Conservation (phyloP, 2,329 filamentous ascomycete genomes). For the Bipolaris victoriae region DNA sequence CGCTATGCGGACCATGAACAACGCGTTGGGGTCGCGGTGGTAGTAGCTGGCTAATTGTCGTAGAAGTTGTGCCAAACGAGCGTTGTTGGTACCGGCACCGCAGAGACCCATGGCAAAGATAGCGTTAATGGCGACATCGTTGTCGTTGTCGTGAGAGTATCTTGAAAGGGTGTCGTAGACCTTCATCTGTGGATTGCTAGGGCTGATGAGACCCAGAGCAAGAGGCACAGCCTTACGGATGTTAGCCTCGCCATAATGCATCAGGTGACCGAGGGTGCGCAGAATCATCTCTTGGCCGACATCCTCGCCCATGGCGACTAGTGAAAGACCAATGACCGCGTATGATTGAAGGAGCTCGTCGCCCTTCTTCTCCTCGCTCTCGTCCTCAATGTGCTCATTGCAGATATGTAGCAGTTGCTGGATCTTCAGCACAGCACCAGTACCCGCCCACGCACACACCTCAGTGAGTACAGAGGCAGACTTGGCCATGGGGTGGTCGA, state of each 20-base stretch:
- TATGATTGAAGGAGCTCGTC: constrained; percentile 96
- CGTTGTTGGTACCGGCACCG: constrained; percentile 97
- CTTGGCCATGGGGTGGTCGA: constrained; percentile 96
- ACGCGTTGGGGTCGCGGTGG: constrained; percentile 90
- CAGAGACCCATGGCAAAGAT: constrained; percentile 99
- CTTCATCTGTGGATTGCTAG: constrained; percentile 99
- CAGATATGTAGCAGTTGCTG: constrained; percentile 97
- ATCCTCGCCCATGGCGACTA: constrained; percentile 98
- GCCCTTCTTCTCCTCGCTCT: constrained; percentile 86
- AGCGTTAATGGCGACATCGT: constrained; percentile 96
- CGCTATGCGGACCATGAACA: constrained; percentile 99
- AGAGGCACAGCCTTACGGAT: constrained; percentile 95
- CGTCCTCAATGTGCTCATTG: constrained; percentile 95
- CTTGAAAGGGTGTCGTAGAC: constrained; percentile 97
- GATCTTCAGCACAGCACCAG: constrained; percentile 94
- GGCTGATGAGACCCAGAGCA: constrained; percentile 94
- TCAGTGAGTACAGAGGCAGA: constrained; percentile 93
- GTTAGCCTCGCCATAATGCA: constrained; percentile 98
- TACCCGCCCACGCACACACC: constrained; percentile 97
- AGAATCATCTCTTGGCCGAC: constrained; percentile 99
- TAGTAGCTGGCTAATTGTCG: constrained; percentile 97
- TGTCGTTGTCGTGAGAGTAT: constrained; percentile 98
- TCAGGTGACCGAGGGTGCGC: constrained; percentile 94
- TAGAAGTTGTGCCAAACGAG: constrained; percentile 89
- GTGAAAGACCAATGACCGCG: constrained; percentile 88